A percentile compares a stretch with the other conserved stretches of the same genome.
Conservation (phyloP, 2,329 filamentous ascomycete species). For the Cercospora citrullina region DNA sequence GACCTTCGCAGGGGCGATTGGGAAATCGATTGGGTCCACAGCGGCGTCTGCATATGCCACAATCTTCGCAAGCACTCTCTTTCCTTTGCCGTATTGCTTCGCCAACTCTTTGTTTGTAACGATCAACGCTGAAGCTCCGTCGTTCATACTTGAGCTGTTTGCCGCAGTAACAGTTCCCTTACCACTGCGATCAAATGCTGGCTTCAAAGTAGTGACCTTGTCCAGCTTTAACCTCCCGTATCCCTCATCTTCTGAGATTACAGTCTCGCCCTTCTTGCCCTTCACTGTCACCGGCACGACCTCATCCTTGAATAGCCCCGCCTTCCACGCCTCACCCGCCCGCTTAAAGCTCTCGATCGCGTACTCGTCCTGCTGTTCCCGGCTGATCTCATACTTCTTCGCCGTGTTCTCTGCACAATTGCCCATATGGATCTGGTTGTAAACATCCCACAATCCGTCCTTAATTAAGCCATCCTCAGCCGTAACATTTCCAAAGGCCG, state of each 20-base stretch:
- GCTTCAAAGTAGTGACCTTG: constrained; percentile 82
- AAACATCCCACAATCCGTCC: constrained; percentile 94
- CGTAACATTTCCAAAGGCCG: constrained; percentile 82
- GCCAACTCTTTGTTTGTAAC: constrained; percentile 79
- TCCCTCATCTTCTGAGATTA: constrained; percentile 83
- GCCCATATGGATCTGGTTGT: constrained; percentile 97
- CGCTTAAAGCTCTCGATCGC: constrained; percentile 86
- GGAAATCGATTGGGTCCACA: constrained; percentile 89
- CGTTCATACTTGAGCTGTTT: constrained; percentile 91
- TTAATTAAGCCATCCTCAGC: constrained; percentile 91
- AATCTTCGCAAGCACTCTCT: constrained; percentile 82
- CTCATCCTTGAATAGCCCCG: constrained; percentile 81
- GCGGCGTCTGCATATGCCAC: constrained; percentile 86
- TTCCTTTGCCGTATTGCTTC: constrained; percentile 73
- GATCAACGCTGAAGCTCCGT: constrained; percentile 88
- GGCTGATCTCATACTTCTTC: constrained; percentile 77
- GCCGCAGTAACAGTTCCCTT: constrained; percentile 90
- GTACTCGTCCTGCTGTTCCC: constrained; percentile 88
- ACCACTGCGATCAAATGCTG: constrained; percentile 83
- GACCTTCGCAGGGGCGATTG: constrained; percentile 85
- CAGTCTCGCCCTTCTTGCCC: constrained; percentile 75
- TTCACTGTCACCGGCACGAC: constrained; percentile 85
- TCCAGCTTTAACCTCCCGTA: constrained; percentile 84
- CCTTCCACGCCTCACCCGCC: constrained; percentile 85
- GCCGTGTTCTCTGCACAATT: constrained; percentile 94